These are phyloP conservation scores for Steccherinum ochraceum DNA, from an alignment of 768 basidiomycete genomes.

Conservation along the genomic window DNA sequence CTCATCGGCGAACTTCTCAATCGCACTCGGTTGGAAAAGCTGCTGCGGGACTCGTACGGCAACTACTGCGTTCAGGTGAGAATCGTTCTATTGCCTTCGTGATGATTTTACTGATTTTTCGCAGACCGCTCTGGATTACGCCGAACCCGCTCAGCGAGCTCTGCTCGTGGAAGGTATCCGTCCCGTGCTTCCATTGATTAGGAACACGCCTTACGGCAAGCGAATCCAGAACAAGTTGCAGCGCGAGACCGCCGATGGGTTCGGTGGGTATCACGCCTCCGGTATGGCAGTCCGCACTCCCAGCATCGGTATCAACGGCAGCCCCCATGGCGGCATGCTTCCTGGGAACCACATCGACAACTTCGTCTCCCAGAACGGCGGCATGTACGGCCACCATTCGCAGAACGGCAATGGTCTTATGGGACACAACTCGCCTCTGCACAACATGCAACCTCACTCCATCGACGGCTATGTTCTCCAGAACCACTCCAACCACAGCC, in stretches of 20 bases:
- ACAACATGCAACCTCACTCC: conserved; percentile 58
- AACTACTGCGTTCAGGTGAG: conserved; percentile 90
- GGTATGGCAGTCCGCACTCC: conserved; percentile 55
- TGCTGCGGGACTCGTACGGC: conserved; percentile 93
- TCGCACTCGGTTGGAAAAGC: conserved; percentile 89
- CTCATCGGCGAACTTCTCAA: conserved; percentile 94
- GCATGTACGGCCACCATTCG: conserved; percentile 34
- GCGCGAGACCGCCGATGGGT: conserved; percentile 59
- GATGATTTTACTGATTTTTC: conserved; percentile 13
- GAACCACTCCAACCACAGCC: conserved; percentile 60
- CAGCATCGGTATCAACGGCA: conserved; percentile 41
- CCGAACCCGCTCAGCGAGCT: conserved; percentile 88
- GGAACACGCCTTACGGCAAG: conserved; percentile 99
- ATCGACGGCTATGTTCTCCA: conserved; percentile 83
- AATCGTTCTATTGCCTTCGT: conserved; percentile 6
- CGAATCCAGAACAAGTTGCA: conserved; percentile 98
- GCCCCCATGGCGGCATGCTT: conserved; percentile 47
- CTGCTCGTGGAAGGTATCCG: conserved; percentile 96
- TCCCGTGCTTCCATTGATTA: conserved; percentile 95
- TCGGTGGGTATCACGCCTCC: conserved; percentile 41
- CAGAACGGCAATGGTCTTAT: conserved; percentile 49
- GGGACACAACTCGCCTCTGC: conserved; percentile 50
- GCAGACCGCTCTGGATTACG: conserved; percentile 95
- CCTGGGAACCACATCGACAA: conserved; percentile 53
- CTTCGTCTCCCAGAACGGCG: conserved; percentile 52